Conservation (phyloP, 352 stramenopile species). For the Phytophthora quininea region DNA sequence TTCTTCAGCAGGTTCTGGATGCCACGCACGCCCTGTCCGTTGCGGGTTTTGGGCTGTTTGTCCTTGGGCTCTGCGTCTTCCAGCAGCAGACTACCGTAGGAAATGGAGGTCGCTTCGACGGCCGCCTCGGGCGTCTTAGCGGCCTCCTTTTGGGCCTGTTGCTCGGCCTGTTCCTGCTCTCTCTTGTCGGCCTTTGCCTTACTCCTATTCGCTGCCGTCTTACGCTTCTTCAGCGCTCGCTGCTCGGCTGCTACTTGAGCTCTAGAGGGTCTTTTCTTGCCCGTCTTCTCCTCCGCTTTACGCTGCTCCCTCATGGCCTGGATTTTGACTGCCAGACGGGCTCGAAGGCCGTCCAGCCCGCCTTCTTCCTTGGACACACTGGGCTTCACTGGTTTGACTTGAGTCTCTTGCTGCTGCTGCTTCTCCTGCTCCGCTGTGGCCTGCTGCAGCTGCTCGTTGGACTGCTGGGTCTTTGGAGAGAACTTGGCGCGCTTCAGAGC, state of each 20-base stretch:
- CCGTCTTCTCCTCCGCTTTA: conserved; percentile 65
- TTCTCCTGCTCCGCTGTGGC: conserved; percentile 55
- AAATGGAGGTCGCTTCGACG: conserved; percentile 50
- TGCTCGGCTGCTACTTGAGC: conserved; percentile 34
- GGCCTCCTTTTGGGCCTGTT: conserved; percentile 22
- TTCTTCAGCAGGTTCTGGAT: conserved; percentile 88
- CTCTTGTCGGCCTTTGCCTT: conserved; percentile 48
- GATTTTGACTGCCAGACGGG: conserved; percentile 73
- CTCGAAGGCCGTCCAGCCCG: conserved; percentile 66
- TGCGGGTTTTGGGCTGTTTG: conserved; percentile 70
- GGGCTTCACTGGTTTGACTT: conserved; percentile 47
- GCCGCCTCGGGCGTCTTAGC: conserved; percentile 17
- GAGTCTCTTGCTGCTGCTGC: conserved; percentile 31
- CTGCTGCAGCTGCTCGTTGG: conserved; percentile 64
- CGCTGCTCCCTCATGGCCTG: conserved; percentile 76
- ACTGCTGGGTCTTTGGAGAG: conserved; percentile 63
- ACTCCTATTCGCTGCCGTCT: conserved; percentile 61
- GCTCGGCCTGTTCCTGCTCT: conserved; percentile 44
- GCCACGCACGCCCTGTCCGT: conserved; percentile 67
- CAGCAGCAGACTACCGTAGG: conserved; percentile 78
- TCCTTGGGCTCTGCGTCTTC: conserved; percentile 59
- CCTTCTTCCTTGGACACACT: conserved; percentile 37
- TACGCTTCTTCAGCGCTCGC: conserved; percentile 40
- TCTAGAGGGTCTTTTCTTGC: conserved; percentile 55
- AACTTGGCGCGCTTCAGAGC: conserved; percentile 77